phyloP scores from a whole-genome alignment of 2,329 filamentous ascomycete genomes.

The Ceratocystis alfenasii region DNA sequence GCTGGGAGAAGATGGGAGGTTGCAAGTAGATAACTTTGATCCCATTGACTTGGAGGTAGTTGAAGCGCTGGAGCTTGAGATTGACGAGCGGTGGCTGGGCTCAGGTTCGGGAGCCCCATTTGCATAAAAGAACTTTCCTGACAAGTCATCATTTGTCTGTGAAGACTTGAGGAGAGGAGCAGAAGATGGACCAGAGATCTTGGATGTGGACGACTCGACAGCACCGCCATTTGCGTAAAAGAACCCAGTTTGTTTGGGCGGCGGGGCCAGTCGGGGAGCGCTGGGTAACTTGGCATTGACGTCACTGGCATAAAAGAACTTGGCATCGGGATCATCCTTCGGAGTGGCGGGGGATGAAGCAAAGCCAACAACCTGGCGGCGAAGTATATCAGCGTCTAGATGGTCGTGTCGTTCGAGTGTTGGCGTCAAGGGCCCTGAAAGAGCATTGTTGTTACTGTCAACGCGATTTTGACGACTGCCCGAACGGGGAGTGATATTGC shows the following conservation, averaged over 20 bases:
- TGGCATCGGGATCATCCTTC: slow-evolving; percentile 38
- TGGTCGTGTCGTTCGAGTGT: slow-evolving; percentile 32
- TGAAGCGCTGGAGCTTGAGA: slow-evolving; percentile 38
- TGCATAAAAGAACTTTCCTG: slow-evolving; percentile 63
- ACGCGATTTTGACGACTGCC: slow-evolving; percentile 59
- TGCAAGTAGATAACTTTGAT: slow-evolving; percentile 32
- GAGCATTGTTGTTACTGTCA: slow-evolving; percentile 56
- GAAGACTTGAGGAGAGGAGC: slow-evolving; percentile 16
- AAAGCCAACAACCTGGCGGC: slow-evolving; percentile 31
- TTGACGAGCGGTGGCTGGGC: slow-evolving; percentile 30
- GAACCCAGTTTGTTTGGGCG: slow-evolving; percentile 37
- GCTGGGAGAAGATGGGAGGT: slow-evolving; percentile 19
- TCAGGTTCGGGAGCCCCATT: slow-evolving; percentile 48
- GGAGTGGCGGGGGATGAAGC: slow-evolving; percentile 30
- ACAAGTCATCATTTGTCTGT: slow-evolving; percentile 20
- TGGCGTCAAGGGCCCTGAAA: slow-evolving; percentile 43
- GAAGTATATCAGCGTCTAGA: slow-evolving; percentile 13
- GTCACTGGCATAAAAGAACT: slow-evolving; percentile 90
- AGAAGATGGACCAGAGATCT: slow-evolving; percentile 26
- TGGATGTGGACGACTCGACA: slow-evolving; percentile 28
- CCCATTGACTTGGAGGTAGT: slow-evolving; percentile 32
- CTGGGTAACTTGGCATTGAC: slow-evolving; percentile 39
- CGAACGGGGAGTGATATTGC: slow-evolving; percentile 68
- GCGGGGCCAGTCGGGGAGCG: slow-evolving; percentile 31
- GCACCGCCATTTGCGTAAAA: slow-evolving; percentile 44